phyloP scores from a whole-genome alignment of 2,329 filamentous ascomycete genomes.

The Aspergillus thermomutatus region DNA sequence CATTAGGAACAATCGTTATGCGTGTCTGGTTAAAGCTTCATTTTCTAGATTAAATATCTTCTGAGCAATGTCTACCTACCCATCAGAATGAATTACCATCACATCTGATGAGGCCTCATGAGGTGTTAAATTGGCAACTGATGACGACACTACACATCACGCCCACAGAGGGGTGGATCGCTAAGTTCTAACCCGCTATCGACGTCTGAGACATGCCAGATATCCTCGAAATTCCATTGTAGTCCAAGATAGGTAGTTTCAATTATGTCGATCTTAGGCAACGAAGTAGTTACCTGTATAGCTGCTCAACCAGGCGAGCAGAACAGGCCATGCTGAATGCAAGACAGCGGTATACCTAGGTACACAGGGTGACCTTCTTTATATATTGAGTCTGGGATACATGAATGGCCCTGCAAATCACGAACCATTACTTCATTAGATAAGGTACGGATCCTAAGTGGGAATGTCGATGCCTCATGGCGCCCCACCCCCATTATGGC shows the following conservation, averaged over 20 bases:
- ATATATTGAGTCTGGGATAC: background rate
- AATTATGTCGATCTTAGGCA: too few relatives aligned
- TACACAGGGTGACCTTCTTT: background rate
- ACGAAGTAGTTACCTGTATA: background rate
- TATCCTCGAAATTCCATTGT: background rate
- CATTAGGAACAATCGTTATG: background rate
- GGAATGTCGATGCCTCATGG: conserved; percentile 1
- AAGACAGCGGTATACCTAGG: background rate
- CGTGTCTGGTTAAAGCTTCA: background rate
- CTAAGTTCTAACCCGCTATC: too few relatives aligned
- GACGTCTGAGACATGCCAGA: background rate
- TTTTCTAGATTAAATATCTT: background rate
- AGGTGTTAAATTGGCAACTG: background rate
- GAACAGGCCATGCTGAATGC: background rate
- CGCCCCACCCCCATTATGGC: conserved; percentile 12
- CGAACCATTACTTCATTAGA: too few relatives aligned
- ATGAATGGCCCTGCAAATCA: too few relatives aligned
- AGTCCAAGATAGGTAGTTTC: background rate
- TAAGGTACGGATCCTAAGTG: background rate
- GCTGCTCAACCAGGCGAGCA: background rate
- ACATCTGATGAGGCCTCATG: background rate
- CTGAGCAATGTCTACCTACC: background rate
- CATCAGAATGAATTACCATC: background rate
- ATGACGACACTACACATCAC: background rate
- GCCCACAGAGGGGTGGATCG: background rate